These are phyloP conservation scores for Alternaria novae-zelandiae DNA, from an alignment of 2,329 filamentous ascomycete species.

Conservation along the genomic window DNA sequence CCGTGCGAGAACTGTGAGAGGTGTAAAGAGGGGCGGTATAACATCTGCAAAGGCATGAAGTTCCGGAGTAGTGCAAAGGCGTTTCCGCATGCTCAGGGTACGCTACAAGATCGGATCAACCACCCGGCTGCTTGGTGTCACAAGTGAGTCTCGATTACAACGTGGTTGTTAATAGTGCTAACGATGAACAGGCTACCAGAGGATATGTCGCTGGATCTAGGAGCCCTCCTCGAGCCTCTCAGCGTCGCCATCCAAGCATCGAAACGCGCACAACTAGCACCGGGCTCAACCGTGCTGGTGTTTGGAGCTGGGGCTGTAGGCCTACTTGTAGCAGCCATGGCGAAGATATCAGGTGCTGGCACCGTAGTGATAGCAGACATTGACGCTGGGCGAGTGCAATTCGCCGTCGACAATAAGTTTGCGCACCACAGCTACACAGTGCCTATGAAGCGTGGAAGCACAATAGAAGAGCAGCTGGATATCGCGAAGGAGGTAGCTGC, in stretches of 20 bases:
- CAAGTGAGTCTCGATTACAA: constrained; percentile 40
- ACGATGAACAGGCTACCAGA: constrained; percentile 53
- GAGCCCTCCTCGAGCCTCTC: constrained; percentile 66
- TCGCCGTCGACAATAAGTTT: constrained; percentile 60
- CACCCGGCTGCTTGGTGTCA: constrained; percentile 68
- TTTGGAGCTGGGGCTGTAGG: constrained; percentile 69
- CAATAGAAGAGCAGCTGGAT: constrained; percentile 60
- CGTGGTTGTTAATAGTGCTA: neutral
- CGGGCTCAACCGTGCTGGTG: constrained; percentile 59
- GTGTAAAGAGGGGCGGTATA: constrained; percentile 65
- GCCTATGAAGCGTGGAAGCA: constrained; percentile 54
- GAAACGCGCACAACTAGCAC: constrained; percentile 58
- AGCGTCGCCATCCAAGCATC: constrained; percentile 67
- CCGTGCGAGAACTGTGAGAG: constrained; percentile 72
- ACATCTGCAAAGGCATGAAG: constrained; percentile 65
- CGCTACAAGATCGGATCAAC: constrained; percentile 66
- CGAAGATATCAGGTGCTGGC: constrained; percentile 59
- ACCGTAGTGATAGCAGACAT: constrained; percentile 68
- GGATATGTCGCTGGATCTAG: constrained; percentile 60
- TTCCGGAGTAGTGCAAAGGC: constrained; percentile 66
- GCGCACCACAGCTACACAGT: constrained; percentile 55
- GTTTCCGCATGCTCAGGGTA: constrained; percentile 69
- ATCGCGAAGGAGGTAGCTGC: constrained; percentile 59
- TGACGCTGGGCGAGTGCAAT: constrained; percentile 61
- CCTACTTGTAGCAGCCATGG: constrained; percentile 64